Base-by-base conservation (phyloP, 176 grass and related monocot genomes). In the Tillandsia leiboldiana region DNA sequence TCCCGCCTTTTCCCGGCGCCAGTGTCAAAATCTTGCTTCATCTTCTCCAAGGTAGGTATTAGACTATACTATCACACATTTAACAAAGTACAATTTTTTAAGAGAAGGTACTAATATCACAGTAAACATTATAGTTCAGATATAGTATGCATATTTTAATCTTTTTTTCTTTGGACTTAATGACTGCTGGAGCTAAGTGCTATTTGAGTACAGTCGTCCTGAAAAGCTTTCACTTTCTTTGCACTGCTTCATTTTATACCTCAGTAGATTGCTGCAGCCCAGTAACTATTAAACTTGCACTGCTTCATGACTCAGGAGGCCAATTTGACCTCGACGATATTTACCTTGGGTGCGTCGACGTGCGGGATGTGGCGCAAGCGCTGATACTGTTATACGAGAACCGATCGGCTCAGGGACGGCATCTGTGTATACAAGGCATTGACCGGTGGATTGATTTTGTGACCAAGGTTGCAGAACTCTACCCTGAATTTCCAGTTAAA, bases 371-470 rank as follows among this genome's bases (percentile, higher is more conserved):
- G 10, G 77, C 50, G 1, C 20, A 65, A 1, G 77, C 77, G 5
- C 75, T 84, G 51, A 17, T 91, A 14, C 50, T 67, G 51, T 28
- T 91, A 8, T 84, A 77, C 18, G 81, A 77, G 81, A 79, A 79
- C 26, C 12, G 58, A 6, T 63, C 56, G 4, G 73, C 78, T 9
- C 64, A 77, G n/a, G 84, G 88, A 2, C 84, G 78, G 26, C 83
- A 91, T 80, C 67, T 86, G 8, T 91, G 88, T 70, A 0, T 73
- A 10, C 75, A 82, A 62, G 79, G 72, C 1, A 9, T 76, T 8
- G 51, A 13, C 13, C 67, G 70, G 4, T 54, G 69, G 48, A 47
- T 64, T 8, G 81, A 84, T 50, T 80, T 87, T 54, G 2, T 66
- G 6, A n/a, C 28, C 70, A 70, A 59, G 9, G 51, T 91, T 64